These are phyloP conservation scores for Protomyces gravidus DNA, from an alignment of 1,139 yeast species.

Conservation along the genomic window DNA sequence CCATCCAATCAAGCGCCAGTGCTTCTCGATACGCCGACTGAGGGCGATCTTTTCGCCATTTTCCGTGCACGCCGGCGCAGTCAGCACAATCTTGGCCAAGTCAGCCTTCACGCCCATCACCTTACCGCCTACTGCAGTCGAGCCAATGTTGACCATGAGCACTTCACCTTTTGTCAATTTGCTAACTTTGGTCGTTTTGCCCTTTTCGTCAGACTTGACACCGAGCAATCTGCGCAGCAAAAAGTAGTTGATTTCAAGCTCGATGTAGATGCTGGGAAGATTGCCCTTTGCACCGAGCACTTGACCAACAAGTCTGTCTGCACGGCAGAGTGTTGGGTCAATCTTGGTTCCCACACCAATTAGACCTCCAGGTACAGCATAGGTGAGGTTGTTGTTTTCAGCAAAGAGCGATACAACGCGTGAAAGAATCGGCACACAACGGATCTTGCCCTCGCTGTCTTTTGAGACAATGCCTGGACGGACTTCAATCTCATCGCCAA, in stretches of 20 bases:
- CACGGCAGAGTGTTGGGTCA: conserved; percentile 98
- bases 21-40: conserved; percentile 98
- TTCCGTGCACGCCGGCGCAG: conserved; percentile 98
- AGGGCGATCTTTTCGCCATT: conserved; percentile 96
- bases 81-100: conserved; percentile 95
- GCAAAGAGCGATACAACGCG: conserved; percentile 92
- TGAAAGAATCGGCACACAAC: conserved; percentile 93
- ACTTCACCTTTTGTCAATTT: conserved; percentile 93
- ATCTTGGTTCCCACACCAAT: conserved; percentile 99
- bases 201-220: conserved; percentile 96
- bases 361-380: conserved; percentile 99
- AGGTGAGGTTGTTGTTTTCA: conserved; percentile 93
- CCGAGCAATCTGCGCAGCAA: conserved; percentile 93
- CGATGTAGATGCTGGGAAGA: conserved; percentile 92
- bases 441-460: conserved; percentile 76
- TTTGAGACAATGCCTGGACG: conserved; percentile 98
- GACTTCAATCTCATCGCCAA: conserved; percentile 97
- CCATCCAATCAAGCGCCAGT: conserved; percentile 99
- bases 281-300: conserved; percentile 97
- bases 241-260: conserved; percentile 95
- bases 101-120: conserved; percentile 98
- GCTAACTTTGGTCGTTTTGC: conserved; percentile 93
- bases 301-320: conserved; percentile 98
- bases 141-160: conserved; percentile 97
- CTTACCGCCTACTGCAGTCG: conserved; percentile 98